Evolutionary conservation across 306 rosid genomes (phyloP), one percentile per base, ranked within the genome.

Genomic region (Fagus crenata): DNA sequence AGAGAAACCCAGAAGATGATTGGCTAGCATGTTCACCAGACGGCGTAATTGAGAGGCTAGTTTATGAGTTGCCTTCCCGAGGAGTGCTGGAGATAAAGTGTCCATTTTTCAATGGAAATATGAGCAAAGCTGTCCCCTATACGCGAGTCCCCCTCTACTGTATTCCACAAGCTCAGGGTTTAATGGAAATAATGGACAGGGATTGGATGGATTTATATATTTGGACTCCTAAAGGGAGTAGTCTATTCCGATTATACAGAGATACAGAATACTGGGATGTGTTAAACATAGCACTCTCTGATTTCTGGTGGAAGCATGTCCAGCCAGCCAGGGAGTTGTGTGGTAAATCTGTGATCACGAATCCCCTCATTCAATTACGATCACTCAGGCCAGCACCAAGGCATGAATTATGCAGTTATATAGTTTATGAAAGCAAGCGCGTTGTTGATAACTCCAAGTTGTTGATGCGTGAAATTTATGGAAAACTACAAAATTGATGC

Each of bases 21-120:
- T 93, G 96, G 96, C 84, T 93, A 37, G 98, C 88, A 42, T 90
- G 96, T 85, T 91, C 98, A 65, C 93, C 98, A 4, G 98, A 93
- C 71, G 96, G 96, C 68, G 7, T 87, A 63, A 71, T 93, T 84
- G 87, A 86, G 65, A 46, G 83, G 12, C 11, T 77, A 72, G 88
- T 89, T 54, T 89, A 86, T 73, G 96, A 79, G 67, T 87, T 91
- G 88, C 89, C 96, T 76, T 84, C 86, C 67, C 42, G 49, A 11
- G 98, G 98, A 73, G 89, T 91, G 39, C 75, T 93, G 74, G 96
- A 90, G 85, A 84, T 93, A 65, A 91, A 93, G 78, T 91, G 98
- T 77, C 96, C 94, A 4, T 89, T 75, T 83, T 89, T 89, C n/a
- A 32, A 43, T 70, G 94, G 94, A 68, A 87, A 88, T 78, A 81